These are phyloP conservation scores for Sclerotinia minor DNA, from an alignment of 2,329 filamentous ascomycete genomes.

Conservation along the genomic window DNA sequence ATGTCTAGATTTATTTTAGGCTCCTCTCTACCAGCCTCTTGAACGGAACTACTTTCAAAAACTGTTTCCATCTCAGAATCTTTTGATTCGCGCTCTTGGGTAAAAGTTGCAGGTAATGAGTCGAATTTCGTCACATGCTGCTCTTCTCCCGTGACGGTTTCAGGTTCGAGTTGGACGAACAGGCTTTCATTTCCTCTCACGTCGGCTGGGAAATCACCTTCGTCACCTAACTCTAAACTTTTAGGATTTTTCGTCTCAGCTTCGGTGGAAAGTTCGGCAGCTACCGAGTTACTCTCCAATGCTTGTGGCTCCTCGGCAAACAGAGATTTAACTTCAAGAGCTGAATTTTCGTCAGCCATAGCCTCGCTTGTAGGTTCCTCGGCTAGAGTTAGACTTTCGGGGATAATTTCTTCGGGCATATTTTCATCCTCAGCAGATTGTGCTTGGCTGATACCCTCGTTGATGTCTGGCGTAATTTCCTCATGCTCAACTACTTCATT, in stretches of 20 bases:
- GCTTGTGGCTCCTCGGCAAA: background rate
- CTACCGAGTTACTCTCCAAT: rapidly evolving
- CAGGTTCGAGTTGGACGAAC: background rate
- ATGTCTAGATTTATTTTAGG: rapidly evolving
- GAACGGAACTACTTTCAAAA: background rate
- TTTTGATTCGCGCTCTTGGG: too few relatives aligned
- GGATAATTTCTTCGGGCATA: background rate
- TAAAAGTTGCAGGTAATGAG: too few relatives aligned
- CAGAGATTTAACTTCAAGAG: background rate
- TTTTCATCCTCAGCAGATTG: background rate
- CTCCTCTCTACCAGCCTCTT: rapidly evolving
- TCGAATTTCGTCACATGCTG: too few relatives aligned
- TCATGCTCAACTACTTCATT: background rate
- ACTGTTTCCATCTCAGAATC: rapidly evolving
- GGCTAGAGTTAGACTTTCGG: rapidly evolving
- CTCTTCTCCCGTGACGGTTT: rapidly evolving
- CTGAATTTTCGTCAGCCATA: background rate
- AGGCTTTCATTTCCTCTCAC: background rate
- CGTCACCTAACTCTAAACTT: rapidly evolving
- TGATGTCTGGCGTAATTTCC: rapidly evolving
- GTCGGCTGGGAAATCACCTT: background rate
- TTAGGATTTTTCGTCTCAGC: too few relatives aligned
- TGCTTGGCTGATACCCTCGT: background rate
- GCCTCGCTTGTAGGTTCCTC: background rate
- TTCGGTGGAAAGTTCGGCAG: rapidly evolving